These are phyloP conservation scores for Cytospora paraplurivora DNA, from an alignment of 2,329 filamentous ascomycete genomes.

Conservation along the genomic window DNA sequence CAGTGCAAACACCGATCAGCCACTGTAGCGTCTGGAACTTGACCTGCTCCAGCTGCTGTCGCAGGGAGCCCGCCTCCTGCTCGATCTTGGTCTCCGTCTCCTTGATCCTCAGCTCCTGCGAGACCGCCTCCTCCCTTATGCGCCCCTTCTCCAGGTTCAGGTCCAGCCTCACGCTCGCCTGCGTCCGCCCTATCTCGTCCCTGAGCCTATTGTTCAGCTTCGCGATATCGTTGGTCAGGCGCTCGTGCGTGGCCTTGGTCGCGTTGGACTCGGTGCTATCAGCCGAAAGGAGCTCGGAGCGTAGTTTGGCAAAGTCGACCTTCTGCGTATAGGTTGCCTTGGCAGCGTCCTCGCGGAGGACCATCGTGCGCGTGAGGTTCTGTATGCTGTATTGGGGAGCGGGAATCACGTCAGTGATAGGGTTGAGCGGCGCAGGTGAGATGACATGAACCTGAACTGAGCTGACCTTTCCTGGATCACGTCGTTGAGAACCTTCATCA, in stretches of 20 bases:
- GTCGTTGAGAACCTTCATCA: slow-evolving; percentile 97
- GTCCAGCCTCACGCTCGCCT: slow-evolving; percentile 89
- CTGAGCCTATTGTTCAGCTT: slow-evolving; percentile 87
- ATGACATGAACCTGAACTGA: background rate
- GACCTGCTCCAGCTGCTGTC: slow-evolving; percentile 92
- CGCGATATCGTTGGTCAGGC: slow-evolving; percentile 89
- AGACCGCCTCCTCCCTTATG: slow-evolving; percentile 93
- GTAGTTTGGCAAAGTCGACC: slow-evolving; percentile 96
- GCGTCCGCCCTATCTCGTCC: slow-evolving; percentile 92
- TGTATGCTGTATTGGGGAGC: slow-evolving; percentile 68
- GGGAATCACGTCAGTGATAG: slow-evolving; percentile 4
- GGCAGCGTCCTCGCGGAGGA: slow-evolving; percentile 88
- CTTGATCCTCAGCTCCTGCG: slow-evolving; percentile 96
- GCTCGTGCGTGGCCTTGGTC: slow-evolving; percentile 87
- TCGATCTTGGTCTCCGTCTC: slow-evolving; percentile 99
- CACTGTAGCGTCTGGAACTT: slow-evolving; percentile 98
- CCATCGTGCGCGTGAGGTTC: slow-evolving; percentile 97
- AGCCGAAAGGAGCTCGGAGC: slow-evolving; percentile 87
- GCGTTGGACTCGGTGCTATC: slow-evolving; percentile 90
- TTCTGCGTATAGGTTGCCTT: slow-evolving; percentile 83
- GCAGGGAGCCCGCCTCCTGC: slow-evolving; percentile 87
- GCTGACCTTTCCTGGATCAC: slow-evolving; percentile 88
- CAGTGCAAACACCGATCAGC: slow-evolving; percentile 84
- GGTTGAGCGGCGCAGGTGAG: background rate
- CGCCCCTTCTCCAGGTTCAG: slow-evolving; percentile 95